Conservation (phyloP, 495 filamentous ascomycete genomes). For the Penicillium antarcticum region DNA sequence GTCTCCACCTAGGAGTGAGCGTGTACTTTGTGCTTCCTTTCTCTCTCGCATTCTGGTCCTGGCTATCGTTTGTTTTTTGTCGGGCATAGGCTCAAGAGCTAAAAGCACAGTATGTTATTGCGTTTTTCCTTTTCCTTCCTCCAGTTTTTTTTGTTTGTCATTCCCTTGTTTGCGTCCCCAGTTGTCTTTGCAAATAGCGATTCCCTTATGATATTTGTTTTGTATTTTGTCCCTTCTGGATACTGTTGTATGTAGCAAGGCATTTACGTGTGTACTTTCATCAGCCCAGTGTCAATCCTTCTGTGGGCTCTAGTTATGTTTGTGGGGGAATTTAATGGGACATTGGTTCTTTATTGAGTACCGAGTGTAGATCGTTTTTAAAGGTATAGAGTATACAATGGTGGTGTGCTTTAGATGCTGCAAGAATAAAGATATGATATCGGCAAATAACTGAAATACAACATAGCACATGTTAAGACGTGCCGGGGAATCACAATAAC, state of each 20-base stretch:
- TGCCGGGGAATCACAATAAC: constrained; percentile 28
- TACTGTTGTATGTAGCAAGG: constrained; percentile 19
- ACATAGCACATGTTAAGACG: constrained; percentile 22
- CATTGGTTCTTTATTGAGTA: not conserved
- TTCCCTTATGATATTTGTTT: constrained; percentile 15
- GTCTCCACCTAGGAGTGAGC: not conserved
- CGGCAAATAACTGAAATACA: constrained; percentile 3
- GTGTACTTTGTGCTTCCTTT: not conserved
- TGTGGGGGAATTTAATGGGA: constrained; percentile 1
- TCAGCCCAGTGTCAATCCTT: constrained; percentile 13
- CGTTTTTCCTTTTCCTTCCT: constrained; percentile 11
- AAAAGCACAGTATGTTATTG: constrained; percentile 4
- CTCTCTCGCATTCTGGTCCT: not conserved
- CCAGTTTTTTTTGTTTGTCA: constrained; percentile 10
- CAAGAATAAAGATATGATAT: not conserved
- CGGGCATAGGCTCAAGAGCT: not conserved
- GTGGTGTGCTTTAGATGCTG: not conserved
- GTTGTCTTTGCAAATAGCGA: constrained; percentile 24
- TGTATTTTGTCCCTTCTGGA: not conserved
- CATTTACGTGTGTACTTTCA: constrained; percentile 18
- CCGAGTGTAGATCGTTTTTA: not conserved
- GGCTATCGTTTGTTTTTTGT: not conserved
- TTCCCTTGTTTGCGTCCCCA: constrained; percentile 12
- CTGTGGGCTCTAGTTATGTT: constrained; percentile 11
- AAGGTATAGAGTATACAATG: too few relatives aligned